Evolutionary conservation across 768 basidiomycete genomes (phyloP), one percentile per base, ranked within the genome.

Genomic region (Xanthoconium purpureum): DNA sequence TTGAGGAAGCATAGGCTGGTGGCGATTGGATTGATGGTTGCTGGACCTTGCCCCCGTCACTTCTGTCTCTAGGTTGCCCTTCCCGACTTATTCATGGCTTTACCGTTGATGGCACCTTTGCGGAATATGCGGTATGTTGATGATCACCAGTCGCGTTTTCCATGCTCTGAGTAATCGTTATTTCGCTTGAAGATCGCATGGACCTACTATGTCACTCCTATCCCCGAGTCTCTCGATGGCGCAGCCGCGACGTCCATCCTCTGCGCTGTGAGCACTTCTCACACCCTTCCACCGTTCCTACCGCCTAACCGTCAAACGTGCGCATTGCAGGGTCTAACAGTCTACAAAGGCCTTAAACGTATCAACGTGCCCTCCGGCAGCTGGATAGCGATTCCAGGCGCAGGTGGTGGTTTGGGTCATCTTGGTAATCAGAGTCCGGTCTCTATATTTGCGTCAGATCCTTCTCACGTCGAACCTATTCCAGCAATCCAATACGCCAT

Each of bases 401-500:
- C 75, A 3, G 74, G 71, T 6, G 72, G 71, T 17, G 78, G 77
- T 48, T 70, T 79, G 17, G 78, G 79, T 12, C 76, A 77, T 61
- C 68, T 82, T 17, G 71, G 71, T 65, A 48, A 50, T n/a, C 46
- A 17, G 24, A 20, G 33, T 0, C 14, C 1, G 4, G 13, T 4
- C 45, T 2, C 20, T 20, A 17, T 35, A 12, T 38, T n/a, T 18
- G 3, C 18, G 18, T 4, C 30, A 24, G 14, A 33, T 17, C 45
- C 13, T 29, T 0, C 39, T 56, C 18, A 66, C 20, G 10, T 32
- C 30, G n/a, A 50, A 36, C 30, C 3, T 14, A 6, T 6, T 50
- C 14, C 29, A 73, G 78, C 79, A 2, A 68, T 78, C 28, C 80
- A 82, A 57, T 81, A 81, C 54, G 80, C 79, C 10, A 54, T 63